Conservation (phyloP, 106 monocot genomes). For the Dendrobium nobile region DNA sequence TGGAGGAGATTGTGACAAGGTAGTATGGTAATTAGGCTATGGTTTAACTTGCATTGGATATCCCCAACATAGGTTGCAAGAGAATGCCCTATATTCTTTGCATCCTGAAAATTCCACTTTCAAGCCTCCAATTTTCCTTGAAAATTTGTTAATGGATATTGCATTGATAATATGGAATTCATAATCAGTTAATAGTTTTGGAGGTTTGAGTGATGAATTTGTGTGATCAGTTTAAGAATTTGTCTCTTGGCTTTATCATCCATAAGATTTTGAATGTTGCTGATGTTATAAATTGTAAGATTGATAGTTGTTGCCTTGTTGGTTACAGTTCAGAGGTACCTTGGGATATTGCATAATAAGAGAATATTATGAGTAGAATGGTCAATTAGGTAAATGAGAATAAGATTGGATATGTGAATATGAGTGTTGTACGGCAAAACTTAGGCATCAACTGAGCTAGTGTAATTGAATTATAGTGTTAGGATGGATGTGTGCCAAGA, state of each 20-base stretch:
- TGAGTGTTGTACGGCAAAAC: not conserved
- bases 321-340: not conserved
- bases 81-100: slow-evolving; percentile 55
- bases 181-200: not conserved
- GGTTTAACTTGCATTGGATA: slow-evolving; percentile 61
- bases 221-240: not conserved
- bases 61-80: slow-evolving; percentile 67
- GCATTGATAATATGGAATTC: not conserved
- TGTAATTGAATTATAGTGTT: not conserved
- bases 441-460: not conserved
- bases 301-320: not conserved
- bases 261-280: not conserved
- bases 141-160: not conserved
- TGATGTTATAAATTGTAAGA: not conserved
- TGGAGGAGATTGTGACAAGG: slow-evolving; percentile 3
- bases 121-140: not conserved
- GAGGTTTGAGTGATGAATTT: not conserved
- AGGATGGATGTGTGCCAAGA: not conserved
- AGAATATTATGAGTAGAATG: not conserved
- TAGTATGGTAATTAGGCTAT: slow-evolving; percentile 53
- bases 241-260: not conserved
- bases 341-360: not conserved
- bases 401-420: not conserved
- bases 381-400: not conserved
- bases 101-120: slow-evolving; percentile 28